phyloP scores from a whole-genome alignment of 176 grass and related monocot genomes.

The Avena eriantha region DNA sequence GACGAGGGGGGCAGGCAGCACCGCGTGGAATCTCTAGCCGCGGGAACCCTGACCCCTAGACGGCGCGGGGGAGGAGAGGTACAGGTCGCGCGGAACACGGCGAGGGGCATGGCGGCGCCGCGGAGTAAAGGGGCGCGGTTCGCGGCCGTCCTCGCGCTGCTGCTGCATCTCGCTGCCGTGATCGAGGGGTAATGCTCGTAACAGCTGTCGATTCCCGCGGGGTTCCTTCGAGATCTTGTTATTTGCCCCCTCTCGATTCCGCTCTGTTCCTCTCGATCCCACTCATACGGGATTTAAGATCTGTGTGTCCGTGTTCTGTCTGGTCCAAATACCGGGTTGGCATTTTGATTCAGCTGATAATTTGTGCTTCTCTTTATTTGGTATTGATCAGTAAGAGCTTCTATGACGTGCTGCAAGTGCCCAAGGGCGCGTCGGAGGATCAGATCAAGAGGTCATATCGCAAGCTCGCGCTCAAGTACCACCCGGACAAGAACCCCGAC shows the following conservation, averaged over 20 bases:
- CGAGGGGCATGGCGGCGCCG: constrained; percentile 42
- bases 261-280: neutral
- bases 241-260: neutral
- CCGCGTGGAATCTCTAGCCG: neutral
- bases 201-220: neutral
- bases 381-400: constrained; percentile 72
- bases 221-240: constrained; percentile 31
- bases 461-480: constrained; percentile 98
- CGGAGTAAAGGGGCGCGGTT: constrained; percentile 25
- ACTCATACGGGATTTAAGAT: neutral
- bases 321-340: neutral
- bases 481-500: constrained; percentile 91
- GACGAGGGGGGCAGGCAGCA: neutral
- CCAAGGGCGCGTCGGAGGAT: constrained; percentile 91
- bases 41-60: neutral
- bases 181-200: constrained; percentile 48
- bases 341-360: neutral
- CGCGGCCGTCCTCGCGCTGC: constrained; percentile 38
- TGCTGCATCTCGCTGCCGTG: constrained; percentile 42
- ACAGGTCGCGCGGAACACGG: neutral
- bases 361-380: neutral
- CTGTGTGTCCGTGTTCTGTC: neutral
- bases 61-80: neutral
- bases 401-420: constrained; percentile 91
- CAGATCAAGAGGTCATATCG: constrained; percentile 98